Percentiles rank a stretch among this genome's conserved stretches.
These are phyloP conservation scores for Dictyostelium purpureum DNA, from an alignment of 78 protist genomes.

Conservation along the genomic window DNA sequence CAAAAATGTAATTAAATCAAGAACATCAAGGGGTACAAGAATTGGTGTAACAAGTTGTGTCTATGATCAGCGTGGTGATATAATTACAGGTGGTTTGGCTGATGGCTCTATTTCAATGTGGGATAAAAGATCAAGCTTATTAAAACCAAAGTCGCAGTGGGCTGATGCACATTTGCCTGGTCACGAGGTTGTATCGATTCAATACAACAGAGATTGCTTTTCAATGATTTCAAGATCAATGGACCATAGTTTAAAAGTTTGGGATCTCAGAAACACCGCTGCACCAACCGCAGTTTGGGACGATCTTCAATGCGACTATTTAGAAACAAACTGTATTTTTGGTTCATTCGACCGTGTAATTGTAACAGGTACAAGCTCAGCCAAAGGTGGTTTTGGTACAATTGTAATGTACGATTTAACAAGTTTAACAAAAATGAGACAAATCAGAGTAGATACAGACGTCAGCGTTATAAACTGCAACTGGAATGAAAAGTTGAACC, in stretches of 20 bases:
- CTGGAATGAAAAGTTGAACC: conserved; percentile 89
- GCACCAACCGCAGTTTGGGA: conserved; percentile 30
- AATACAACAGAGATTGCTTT: conserved; percentile 49
- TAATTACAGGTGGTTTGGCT: conserved; percentile 41
- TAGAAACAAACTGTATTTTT: conserved; percentile 41
- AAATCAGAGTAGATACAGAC: conserved; percentile 14
- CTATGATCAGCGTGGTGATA: conserved; percentile 55
- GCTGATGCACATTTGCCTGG: conserved; percentile 67
- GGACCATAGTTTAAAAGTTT: conserved; percentile 83
- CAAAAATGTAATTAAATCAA: conserved; percentile 43
- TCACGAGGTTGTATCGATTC: conserved; percentile 21
- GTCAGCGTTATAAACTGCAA: conserved; percentile 21
- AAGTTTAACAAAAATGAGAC: conserved; percentile 62
- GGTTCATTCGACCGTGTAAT: conserved; percentile 77
- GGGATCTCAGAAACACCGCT: conserved; percentile 74
- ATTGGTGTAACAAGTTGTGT: conserved; percentile 33
- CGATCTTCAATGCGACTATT: conserved; percentile 12
- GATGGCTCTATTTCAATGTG: conserved; percentile 51
- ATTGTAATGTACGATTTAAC: conserved; percentile 36
- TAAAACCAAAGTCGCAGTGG: neutral
- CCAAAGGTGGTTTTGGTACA: conserved; percentile 29
- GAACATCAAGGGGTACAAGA: conserved; percentile 32
- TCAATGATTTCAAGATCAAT: conserved; percentile 31
- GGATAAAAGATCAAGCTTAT: conserved; percentile 13
- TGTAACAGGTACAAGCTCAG: conserved; percentile 77